Conservation (phyloP, 768 basidiomycete genomes). For the Antrodiella citrinella region DNA sequence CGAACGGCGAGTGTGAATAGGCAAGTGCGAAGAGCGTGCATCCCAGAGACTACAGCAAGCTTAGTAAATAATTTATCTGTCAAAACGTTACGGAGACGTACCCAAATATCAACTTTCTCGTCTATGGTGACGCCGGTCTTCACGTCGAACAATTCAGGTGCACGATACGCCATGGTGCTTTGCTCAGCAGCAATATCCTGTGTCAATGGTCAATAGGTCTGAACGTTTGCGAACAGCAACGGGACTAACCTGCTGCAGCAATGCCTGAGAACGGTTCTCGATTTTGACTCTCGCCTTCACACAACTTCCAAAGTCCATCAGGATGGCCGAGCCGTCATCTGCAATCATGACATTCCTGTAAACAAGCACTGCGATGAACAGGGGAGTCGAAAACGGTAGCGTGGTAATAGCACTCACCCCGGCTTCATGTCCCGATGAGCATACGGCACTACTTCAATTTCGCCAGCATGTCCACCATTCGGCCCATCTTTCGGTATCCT, state of each 20-base stretch:
- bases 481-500: slow-evolving; percentile 33
- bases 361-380: slow-evolving; percentile 2
- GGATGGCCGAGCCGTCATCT: slow-evolving; percentile 84
- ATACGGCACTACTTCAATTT: slow-evolving; percentile 69
- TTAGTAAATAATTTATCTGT: neutral
- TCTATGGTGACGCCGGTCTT: slow-evolving; percentile 83
- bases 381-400: neutral
- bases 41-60: slow-evolving; percentile 67
- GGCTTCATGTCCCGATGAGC: slow-evolving; percentile 97
- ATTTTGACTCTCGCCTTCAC: slow-evolving; percentile 79
- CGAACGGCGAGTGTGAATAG: slow-evolving; percentile 94
- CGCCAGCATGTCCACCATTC: slow-evolving; percentile 27
- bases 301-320: slow-evolving; percentile 98
- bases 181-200: slow-evolving; percentile 93
- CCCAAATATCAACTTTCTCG: slow-evolving; percentile 97
- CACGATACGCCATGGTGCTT: slow-evolving; percentile 97
- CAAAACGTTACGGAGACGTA: slow-evolving; percentile 28
- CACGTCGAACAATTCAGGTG: slow-evolving; percentile 96
- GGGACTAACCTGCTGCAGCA: slow-evolving; percentile 62
- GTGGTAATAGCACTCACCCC: slow-evolving; percentile 56
- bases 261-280: slow-evolving; percentile 76
- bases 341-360: slow-evolving; percentile 92
- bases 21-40: slow-evolving; percentile 93
- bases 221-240: slow-evolving; percentile 2
- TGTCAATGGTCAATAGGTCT: slow-evolving; percentile 19